Evolutionary conservation across 164 flowering plant species (phyloP), one percentile per base, ranked within the genome.

Genomic region (Sedum album): DNA sequence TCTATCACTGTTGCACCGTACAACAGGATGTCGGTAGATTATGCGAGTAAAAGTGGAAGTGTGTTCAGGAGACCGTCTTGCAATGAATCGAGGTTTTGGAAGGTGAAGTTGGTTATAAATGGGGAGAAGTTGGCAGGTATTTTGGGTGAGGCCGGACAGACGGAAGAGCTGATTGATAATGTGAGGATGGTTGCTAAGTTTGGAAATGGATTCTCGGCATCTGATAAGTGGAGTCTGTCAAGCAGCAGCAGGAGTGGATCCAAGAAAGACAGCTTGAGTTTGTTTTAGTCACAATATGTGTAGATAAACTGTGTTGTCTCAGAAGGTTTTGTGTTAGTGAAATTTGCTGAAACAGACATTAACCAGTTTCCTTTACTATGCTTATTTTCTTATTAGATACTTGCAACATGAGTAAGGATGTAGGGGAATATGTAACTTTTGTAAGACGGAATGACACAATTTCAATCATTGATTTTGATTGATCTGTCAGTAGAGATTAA

Each of bases 31-130:
- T 93, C 98, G 2, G 71, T 85, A 5, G 94, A 86, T 31, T 75
- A 71, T 67, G 83, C 77, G n/a, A 46, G 48, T 38, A 49, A 14
- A 10, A 30, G 33, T 15, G 15, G 7, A 2, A 80, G 93, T 23
- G 18, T 67, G 53, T 64, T 79, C 46, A 86, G 79, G 78, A 81
- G 84, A 67, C 77, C 81, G 6, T 78, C 48, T 44, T 4, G 70
- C n/a, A 78, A 77, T 0, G 88, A 82, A 14, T 82, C 72, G 20
- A 76, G 46, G 26, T 74, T 89, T 65, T 93, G 98, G 98, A 93
- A 90, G 75, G 98, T 93, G 79, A 89, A 87, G 87, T 79, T 93
- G 67, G 96, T 86, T 60, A 91, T 93, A 4, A 82, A 81, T 51
- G 87, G 91, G 4, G 83, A 82, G 73, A 86, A 86, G 76, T 60